A percentile compares a stretch with the other conserved stretches of the same genome.
Evolutionary conservation across 2,329 filamentous ascomycete species (phyloP).

Genomic region (Pezicula carpinea): DNA sequence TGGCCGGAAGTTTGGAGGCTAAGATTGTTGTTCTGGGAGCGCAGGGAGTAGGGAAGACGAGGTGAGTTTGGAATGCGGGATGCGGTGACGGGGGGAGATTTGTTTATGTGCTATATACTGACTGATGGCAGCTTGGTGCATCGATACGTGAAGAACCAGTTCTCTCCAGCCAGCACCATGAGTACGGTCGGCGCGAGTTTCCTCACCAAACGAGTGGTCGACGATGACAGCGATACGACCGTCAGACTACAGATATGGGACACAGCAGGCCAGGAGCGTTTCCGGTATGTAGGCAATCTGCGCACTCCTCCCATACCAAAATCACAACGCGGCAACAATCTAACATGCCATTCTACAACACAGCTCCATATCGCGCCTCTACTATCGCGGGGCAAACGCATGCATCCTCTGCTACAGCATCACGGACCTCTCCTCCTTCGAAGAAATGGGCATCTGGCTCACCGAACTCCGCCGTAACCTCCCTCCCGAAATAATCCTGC

Average conservation of each 20-base stretch:
- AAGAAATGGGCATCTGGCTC: constrained; percentile 90
- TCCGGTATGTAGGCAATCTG: constrained; percentile 44
- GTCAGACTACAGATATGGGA: constrained; percentile 97
- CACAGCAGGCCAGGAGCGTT: constrained; percentile 91
- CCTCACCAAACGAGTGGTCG: constrained; percentile 73
- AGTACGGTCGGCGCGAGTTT: constrained; percentile 80
- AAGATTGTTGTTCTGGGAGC: constrained; percentile 80
- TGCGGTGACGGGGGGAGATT: background rate
- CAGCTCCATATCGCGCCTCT: constrained; percentile 80
- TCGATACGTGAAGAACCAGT: constrained; percentile 48
- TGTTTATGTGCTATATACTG: background rate
- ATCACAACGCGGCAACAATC: constrained; percentile 1
- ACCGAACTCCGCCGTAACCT: constrained; percentile 78
- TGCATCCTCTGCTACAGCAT: constrained; percentile 95
- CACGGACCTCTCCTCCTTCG: constrained; percentile 78
- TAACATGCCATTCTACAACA: background rate
- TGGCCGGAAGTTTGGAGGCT: constrained; percentile 61
- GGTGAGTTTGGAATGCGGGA: constrained; percentile 40
- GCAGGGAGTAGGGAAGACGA: constrained; percentile 77
- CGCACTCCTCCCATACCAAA: background rate
- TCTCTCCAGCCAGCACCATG: constrained; percentile 26
- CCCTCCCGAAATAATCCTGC: constrained; percentile 68
- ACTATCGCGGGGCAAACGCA: constrained; percentile 93
- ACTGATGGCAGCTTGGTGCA: constrained; percentile 54
- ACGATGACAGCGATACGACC: constrained; percentile 78